Evolutionary conservation across 139 green algal genomes (phyloP), one percentile per base, ranked within the genome.

Genomic region (Micromonas commoda): DNA sequence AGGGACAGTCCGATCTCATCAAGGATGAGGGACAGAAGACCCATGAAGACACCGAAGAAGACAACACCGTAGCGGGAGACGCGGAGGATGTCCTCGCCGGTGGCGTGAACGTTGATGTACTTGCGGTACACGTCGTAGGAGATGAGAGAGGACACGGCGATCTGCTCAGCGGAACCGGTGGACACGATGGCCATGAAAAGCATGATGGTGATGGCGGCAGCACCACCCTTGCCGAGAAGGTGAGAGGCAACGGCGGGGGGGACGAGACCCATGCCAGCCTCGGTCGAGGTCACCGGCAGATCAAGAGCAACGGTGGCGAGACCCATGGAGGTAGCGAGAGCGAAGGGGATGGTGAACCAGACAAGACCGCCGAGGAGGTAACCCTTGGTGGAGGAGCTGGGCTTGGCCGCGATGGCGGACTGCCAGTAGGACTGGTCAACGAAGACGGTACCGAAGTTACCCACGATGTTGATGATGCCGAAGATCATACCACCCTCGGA

Each of bases 401-500:
- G 91, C 45, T 87, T 89, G 78, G 91, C 91, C 28, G 92, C 92
- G 77, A 97, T 97, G 86, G 92, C 93, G 63, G 85, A 86, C 86
- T 96, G 91, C 87, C 91, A 96, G 87, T 96, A 93, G 24, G 86
- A 88, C 87, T 94, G 90, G 77, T 96, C 92, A 13, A 93, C 88
- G 73, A 96, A 96, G 26, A 97, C 93, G 0, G 93, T 97, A 71
- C 93, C 93, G 76, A 97, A 96, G 88, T 93, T 94, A 74, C 92
- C 92, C 51, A 97, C 91, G 77, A 97, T 89, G 87, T 97, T 97
- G 89, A 97, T 97, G 80, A 97, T 90, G 34, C 93, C 93, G 61
- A 97, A 97, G 82, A 97, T 89, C 64, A 97, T 63, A 45, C 93
- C 93, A 20, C 87, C 86, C 70, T 89, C 81, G 64, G 85, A 93